Evolutionary conservation across 805 yeast species (phyloP).

Genomic region (Myxozyma neglecta): DNA sequence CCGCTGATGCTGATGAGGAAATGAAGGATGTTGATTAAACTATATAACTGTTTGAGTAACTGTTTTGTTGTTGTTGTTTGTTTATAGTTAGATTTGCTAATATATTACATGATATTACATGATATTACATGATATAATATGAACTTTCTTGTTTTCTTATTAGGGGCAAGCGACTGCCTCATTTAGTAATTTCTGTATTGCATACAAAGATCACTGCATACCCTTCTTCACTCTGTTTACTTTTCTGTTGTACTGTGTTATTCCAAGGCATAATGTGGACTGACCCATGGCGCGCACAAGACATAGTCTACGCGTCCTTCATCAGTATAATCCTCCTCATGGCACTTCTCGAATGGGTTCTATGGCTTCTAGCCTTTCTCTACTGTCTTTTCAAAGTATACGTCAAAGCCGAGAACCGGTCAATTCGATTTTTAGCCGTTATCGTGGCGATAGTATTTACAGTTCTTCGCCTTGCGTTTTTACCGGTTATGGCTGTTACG

Average conservation of each 20-base stretch:
- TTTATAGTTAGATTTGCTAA: neutral
- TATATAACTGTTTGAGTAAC: neutral
- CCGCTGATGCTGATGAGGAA: conserved; percentile 13
- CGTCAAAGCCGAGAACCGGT: conserved; percentile 19
- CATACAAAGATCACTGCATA: no score
- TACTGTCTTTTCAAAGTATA: conserved; percentile 25
- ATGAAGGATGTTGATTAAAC: conserved; percentile 26
- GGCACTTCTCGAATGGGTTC: conserved; percentile 28
- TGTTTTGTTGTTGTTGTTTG: neutral
- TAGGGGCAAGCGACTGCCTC: no score
- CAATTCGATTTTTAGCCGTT: conserved; percentile 13
- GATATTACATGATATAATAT: no score
- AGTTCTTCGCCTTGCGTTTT: conserved; percentile 12
- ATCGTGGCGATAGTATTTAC: conserved; percentile 11
- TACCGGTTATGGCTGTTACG: conserved; percentile 26
- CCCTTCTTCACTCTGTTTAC: no score
- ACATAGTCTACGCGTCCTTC: conserved; percentile 17
- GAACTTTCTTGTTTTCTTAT: no score
- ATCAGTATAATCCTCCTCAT: conserved; percentile 17
- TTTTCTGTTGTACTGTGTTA: no score
- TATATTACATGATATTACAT: neutral
- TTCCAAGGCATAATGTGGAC: no score
- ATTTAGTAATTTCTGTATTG: no score
- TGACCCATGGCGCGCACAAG: conserved; percentile 1
- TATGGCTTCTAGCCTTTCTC: conserved; percentile 24